These are phyloP conservation scores for Dactylellina cionopaga DNA, from an alignment of 2,329 filamentous ascomycete species.

Conservation along the genomic window DNA sequence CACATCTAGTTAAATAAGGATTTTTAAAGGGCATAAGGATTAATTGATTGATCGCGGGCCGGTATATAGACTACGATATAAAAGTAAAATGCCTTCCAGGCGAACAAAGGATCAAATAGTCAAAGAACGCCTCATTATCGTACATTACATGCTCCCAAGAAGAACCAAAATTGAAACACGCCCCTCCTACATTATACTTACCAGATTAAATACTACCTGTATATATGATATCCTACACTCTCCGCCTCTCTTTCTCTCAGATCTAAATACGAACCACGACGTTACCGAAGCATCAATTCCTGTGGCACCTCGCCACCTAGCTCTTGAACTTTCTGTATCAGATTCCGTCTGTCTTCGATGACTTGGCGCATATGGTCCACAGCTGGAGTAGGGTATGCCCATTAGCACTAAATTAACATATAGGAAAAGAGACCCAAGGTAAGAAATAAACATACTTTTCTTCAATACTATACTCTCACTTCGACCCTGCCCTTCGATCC, in stretches of 20 bases:
- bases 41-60: too few relatives aligned
- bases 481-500: constrained; percentile 81
- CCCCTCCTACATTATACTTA: neutral
- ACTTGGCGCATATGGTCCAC: constrained; percentile 73
- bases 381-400: constrained; percentile 57
- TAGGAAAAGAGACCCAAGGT: neutral
- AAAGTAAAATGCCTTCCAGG: neutral
- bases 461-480: constrained; percentile 86
- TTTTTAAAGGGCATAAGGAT: too few relatives aligned
- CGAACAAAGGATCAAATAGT: too few relatives aligned
- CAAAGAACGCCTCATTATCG: neutral
- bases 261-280: too few relatives aligned
- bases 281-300: constrained; percentile 52
- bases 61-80: too few relatives aligned
- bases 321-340: constrained; percentile 70
- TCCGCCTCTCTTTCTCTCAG: too few relatives aligned
- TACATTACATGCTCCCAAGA: neutral
- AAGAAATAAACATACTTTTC: constrained; percentile 61
- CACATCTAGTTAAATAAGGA: too few relatives aligned
- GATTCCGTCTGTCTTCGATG: constrained; percentile 68
- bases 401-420: constrained; percentile 2
- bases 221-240: neutral
- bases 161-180: neutral
- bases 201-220: neutral
- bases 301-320: constrained; percentile 67